Evolutionary conservation across 2,329 filamentous ascomycete genomes (phyloP), one percentile per base, ranked within the genome.

Genomic region (Chrysoporthe deuterocubensis): DNA sequence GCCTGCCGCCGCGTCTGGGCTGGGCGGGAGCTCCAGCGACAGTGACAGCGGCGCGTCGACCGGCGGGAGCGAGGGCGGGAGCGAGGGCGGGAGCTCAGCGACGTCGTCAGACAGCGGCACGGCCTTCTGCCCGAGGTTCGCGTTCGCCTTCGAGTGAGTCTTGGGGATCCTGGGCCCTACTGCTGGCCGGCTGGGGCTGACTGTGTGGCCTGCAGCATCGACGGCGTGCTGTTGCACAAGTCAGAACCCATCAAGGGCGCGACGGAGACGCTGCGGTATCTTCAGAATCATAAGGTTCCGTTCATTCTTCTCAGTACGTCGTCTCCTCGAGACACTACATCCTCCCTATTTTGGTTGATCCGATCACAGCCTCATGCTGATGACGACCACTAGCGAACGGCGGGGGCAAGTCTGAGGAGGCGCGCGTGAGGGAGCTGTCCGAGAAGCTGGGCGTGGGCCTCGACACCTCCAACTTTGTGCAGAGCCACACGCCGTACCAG

Each of bases 171-270:
- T 16, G 18, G 7, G 1, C 7, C 44, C 21, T 43, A 2, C 60
- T 40, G 37, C 46, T 65, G 42, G 67, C 32, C 21, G 57, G 37
- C 56, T 16, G 18, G 42, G 32, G 14, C 59, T 61, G 13, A 61
- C 21, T 34, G 9, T 61, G 18, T 14, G 5, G 5, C 9, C 6
- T 7, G 14, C 63, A 86, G 84, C 73, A 97, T 99, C 76, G 96
- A 99, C 78, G 96, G 96, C 66, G 96, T 99, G n/a, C 87, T 99
- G 26, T 85, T 98, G 43, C 93, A 94, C 75, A 91, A 92, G 69
- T 88, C 91, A 4, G 87, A 90, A 70, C 89, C 92, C 3, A 89
- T 98, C 59, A 91, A 93, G 1, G 91, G 92, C 43, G 95, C 96
- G 1, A 83, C 88, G 1, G 85, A 92, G 74, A 87, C 94, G 16